Percentiles rank a stretch among this genome's conserved stretches.
These are phyloP conservation scores for Flaveria ramosissima DNA, from an alignment of 129 eudicot genomes.

Conservation along the genomic window DNA sequence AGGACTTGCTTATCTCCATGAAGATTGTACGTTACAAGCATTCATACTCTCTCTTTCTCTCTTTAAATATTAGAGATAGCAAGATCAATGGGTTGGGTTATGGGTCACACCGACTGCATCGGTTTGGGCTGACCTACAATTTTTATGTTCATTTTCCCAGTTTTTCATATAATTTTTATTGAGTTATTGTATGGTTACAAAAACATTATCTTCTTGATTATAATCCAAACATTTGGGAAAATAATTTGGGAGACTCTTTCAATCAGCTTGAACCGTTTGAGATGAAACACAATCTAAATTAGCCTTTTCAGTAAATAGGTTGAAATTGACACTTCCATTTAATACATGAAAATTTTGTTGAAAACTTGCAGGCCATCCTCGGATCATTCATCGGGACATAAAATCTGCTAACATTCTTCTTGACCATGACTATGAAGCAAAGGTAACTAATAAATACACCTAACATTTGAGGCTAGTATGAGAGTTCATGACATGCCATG, in stretches of 20 bases:
- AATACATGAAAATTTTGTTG: neutral
- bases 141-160: neutral
- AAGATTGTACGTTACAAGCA: constrained; percentile 63
- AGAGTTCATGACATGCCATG: neutral
- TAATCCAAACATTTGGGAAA: neutral
- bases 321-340: neutral
- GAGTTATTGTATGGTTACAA: neutral
- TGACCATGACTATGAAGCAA: constrained; percentile 77
- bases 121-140: neutral
- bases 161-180: neutral
- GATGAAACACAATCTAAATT: neutral
- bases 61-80: neutral
- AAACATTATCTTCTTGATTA: neutral
- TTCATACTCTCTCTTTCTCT: constrained; percentile 12
- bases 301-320: neutral
- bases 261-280: neutral
- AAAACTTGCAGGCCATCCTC: constrained; percentile 65
- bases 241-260: neutral
- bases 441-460: constrained; percentile 45
- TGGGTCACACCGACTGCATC: neutral
- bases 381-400: constrained; percentile 91
- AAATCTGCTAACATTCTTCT: constrained; percentile 90
- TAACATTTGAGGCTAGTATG: constrained; percentile 7
- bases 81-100: neutral
- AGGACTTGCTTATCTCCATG: constrained; percentile 94